phyloP scores from a whole-genome alignment of 208 protist species.

The Trypanosoma caninum region DNA sequence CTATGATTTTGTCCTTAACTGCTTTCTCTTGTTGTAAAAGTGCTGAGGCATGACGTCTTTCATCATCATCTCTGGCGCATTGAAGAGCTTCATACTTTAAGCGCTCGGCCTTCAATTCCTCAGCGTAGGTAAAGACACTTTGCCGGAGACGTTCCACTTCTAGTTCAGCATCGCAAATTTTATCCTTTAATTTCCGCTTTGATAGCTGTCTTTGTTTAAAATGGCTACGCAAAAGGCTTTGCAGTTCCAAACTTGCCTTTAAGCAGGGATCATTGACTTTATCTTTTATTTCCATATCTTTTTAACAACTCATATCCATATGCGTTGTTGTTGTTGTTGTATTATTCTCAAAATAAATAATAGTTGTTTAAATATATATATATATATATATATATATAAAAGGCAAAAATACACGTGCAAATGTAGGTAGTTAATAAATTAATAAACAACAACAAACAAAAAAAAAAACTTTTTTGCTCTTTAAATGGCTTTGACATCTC shows the following conservation, averaged over 20 bases:
- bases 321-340: too few species aligned
- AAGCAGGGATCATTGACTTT: conserved; percentile 18
- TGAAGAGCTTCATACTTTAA: conserved; percentile 12
- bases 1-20: conserved; percentile 4
- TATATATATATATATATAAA: conserved; percentile 1
- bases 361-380: too few species aligned
- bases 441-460: too few species aligned
- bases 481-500: too few species aligned
- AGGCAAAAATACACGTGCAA: background rate
- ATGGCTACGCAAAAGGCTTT: conserved; percentile 28
- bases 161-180: conserved; percentile 12
- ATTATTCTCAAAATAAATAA: too few species aligned
- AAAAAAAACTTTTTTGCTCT: too few species aligned
- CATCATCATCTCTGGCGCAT: conserved; percentile 1
- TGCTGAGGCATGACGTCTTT: conserved; percentile 15
- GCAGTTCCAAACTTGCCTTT: conserved; percentile 31
- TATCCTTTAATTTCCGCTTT: conserved; percentile 17
- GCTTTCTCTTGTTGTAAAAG: conserved; percentile 6
- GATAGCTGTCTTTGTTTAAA: conserved; percentile 30
- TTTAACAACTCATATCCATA: conserved; percentile 2
- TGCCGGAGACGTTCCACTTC: conserved; percentile 10
- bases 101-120: conserved; percentile 12
- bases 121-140: conserved; percentile 12
- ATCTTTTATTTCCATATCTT: conserved; percentile 4
- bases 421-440: too few species aligned